Evolutionary conservation across 768 basidiomycete species (phyloP).

Genomic region (Boletus huronensis): DNA sequence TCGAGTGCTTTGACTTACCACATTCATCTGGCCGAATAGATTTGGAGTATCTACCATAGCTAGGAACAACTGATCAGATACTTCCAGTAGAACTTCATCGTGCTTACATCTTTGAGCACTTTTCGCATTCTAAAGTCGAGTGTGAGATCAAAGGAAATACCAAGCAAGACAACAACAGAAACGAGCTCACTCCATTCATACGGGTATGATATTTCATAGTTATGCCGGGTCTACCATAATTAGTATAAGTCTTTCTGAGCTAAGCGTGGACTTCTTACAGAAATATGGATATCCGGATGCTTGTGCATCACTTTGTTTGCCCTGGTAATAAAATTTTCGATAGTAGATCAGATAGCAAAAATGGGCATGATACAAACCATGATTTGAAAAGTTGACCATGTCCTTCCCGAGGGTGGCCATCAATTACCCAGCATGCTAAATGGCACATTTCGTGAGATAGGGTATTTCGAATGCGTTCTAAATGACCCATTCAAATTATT

Average conservation of each 20-base stretch:
- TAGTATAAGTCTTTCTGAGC: background rate
- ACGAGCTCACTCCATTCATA: slow-evolving; percentile 64
- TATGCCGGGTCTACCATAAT: slow-evolving; percentile 54
- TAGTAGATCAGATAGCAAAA: background rate
- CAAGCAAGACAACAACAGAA: background rate
- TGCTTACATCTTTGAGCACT: slow-evolving; percentile 60
- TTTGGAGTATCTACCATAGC: slow-evolving; percentile 73
- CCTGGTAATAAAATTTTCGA: slow-evolving; percentile 35
- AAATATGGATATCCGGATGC: slow-evolving; percentile 67
- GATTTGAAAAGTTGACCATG: slow-evolving; percentile 71
- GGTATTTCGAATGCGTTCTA: slow-evolving; percentile 79
- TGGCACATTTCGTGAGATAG: slow-evolving; percentile 93
- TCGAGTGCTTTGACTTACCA: slow-evolving; percentile 38
- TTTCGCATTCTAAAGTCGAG: slow-evolving; percentile 49
- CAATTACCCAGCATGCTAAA: slow-evolving; percentile 81
- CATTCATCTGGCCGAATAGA: slow-evolving; percentile 66
- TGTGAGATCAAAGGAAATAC: slow-evolving; percentile 1
- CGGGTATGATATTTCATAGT: slow-evolving; percentile 72
- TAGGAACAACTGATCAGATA: slow-evolving; percentile 25
- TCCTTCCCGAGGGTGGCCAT: slow-evolving; percentile 61
- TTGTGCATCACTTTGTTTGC: slow-evolving; percentile 65
- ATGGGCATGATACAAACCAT: slow-evolving; percentile 48
- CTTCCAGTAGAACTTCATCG: background rate
- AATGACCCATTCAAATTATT: background rate
- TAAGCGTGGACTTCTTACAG: slow-evolving; percentile 41